Base-by-base conservation (phyloP, 331 rosid genomes). In the Arachis monticola region DNA sequence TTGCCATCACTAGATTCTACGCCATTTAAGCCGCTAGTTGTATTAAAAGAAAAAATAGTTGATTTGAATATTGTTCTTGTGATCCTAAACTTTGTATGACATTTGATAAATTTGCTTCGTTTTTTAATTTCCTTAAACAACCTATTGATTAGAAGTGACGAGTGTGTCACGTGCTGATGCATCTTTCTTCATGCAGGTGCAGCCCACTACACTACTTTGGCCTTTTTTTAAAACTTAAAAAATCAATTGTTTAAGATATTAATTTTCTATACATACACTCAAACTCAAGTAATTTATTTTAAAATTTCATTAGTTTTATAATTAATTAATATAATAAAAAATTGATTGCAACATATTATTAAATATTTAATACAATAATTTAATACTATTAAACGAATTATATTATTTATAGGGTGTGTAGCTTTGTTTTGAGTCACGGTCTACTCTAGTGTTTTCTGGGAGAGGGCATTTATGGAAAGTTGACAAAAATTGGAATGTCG, bases 131-230 rank as follows among this genome's bases (percentile, higher is more conserved):
- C 27, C 27, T 22, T 22, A 22, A 22, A 22, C 27, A 22, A 22
- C 27, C 27, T 22, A 22, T 22, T 22, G 27, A 22, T 22, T 38
- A 35, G 27, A 61, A 57, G 82, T 71, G 87, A 70, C 65, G 35
- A 77, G 35, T 55, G 82, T 77, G 72, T 85, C 90, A 85, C 90
- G 85, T 83, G 90, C 64, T 56, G 56, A 72, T 73, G 84, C 83
- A 81, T 65, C 77, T 87, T 70, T 73, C 77, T 83, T 83, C 84
- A 72, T 83, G 89, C 85, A 83, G 66, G 69, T 83, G 89, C 85
- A 83, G 66, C 83, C 82, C 86, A 65, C 79, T 84, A 79, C 75
- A 79, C 77, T 67, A 1, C 42, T 64, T 64, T 64, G 75, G 74
- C 75, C 62, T 59, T 83, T 41, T 72, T 72, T 53, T 2, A 35